Evolutionary conservation across 2,329 filamentous ascomycete genomes (phyloP).

Genomic region (Cercospora sojina): DNA sequence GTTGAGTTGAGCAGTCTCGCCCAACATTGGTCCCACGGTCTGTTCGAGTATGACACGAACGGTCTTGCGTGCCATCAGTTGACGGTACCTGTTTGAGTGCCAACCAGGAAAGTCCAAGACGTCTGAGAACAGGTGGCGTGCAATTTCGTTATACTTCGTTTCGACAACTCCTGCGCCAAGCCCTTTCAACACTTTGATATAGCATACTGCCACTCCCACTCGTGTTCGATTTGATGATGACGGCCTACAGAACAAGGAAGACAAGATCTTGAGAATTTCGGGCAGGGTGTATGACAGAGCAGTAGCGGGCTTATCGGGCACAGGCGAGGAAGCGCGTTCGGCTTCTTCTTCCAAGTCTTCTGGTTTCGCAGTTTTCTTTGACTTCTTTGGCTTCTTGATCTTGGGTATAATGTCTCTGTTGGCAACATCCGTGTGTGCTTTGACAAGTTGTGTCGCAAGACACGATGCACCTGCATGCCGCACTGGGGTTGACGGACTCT

Average conservation of each 20-base stretch:
- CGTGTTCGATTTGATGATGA: slow-evolving; percentile 78
- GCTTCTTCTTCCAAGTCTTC: slow-evolving; percentile 66
- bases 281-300: slow-evolving; percentile 70
- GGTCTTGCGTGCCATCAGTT: slow-evolving; percentile 80
- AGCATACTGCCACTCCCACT: slow-evolving; percentile 82
- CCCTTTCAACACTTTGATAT: slow-evolving; percentile 73
- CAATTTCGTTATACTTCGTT: slow-evolving; percentile 74
- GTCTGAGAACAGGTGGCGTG: slow-evolving; percentile 77
- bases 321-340: slow-evolving; percentile 69
- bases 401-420: slow-evolving; percentile 55
- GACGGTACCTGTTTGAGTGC: slow-evolving; percentile 79
- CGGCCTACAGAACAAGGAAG: slow-evolving; percentile 73
- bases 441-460: slow-evolving; percentile 77
- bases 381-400: slow-evolving; percentile 69
- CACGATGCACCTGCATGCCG: slow-evolving; percentile 84
- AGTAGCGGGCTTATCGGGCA: slow-evolving; percentile 68
- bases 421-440: slow-evolving; percentile 68
- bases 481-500: slow-evolving; percentile 71
- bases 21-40: slow-evolving; percentile 77
- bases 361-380: slow-evolving; percentile 64
- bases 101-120: slow-evolving; percentile 72
- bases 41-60: slow-evolving; percentile 81
- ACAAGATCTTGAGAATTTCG: slow-evolving; percentile 77
- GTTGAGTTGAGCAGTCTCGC: slow-evolving; percentile 82
- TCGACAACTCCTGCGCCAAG: slow-evolving; percentile 83